These are phyloP conservation scores for Pleurotus sapidus DNA, from an alignment of 768 basidiomycete genomes.

Conservation along the genomic window DNA sequence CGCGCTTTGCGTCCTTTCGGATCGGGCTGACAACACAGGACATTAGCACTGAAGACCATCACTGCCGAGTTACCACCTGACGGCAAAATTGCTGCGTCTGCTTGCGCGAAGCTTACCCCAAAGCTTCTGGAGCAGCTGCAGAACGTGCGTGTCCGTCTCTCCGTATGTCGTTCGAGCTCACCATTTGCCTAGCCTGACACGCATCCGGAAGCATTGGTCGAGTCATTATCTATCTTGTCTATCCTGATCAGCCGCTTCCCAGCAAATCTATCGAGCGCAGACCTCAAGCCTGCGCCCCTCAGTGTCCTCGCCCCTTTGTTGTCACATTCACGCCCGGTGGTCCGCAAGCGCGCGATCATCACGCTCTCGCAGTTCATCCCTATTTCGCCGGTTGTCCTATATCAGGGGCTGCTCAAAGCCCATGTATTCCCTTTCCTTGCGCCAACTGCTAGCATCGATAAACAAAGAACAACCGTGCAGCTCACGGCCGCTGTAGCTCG, in stretches of 20 bases:
- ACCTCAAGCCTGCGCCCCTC: conserved; percentile 57
- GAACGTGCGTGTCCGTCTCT: conserved; percentile 45
- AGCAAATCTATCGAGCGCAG: conserved; percentile 52
- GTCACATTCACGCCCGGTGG: conserved; percentile 74
- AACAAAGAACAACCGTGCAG: conserved; percentile 75
- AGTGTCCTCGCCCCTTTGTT: conserved; percentile 68
- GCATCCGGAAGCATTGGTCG: conserved; percentile 78
- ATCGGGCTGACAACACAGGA: not conserved
- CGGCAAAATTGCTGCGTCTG: conserved; percentile 73
- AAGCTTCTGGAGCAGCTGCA: conserved; percentile 78
- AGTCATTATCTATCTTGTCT: conserved; percentile 81
- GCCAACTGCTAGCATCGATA: conserved; percentile 52
- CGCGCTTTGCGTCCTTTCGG: not conserved
- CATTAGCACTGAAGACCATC: conserved; percentile 88
- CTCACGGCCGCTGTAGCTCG: conserved; percentile 79
- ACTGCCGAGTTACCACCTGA: conserved; percentile 86
- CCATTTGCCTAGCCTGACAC: conserved; percentile 50
- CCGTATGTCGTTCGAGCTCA: not conserved
- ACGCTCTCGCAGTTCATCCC: conserved; percentile 85
- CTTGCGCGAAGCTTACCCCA: conserved; percentile 82
- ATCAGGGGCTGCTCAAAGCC: conserved; percentile 54
- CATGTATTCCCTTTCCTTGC: conserved; percentile 61
- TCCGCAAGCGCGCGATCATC: conserved; percentile 89
- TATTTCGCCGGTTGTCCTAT: conserved; percentile 60
- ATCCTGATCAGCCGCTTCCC: conserved; percentile 88